These are phyloP conservation scores for Tolypocladium tropicale DNA, from an alignment of 2,329 filamentous ascomycete species.

Conservation along the genomic window DNA sequence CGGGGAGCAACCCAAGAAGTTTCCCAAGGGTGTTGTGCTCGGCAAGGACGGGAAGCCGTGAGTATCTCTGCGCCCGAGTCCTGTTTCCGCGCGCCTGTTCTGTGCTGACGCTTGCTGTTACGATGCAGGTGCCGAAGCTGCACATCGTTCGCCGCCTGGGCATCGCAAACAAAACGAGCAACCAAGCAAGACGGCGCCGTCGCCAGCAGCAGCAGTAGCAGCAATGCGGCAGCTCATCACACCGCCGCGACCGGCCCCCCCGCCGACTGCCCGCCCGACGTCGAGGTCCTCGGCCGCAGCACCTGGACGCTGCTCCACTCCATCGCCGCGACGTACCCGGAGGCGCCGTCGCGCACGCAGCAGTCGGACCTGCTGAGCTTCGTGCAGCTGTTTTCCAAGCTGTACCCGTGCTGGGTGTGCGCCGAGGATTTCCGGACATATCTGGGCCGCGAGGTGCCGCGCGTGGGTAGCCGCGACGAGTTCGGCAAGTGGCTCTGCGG, in stretches of 20 bases:
- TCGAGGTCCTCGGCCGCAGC: conserved; percentile 74
- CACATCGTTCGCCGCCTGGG: conserved; percentile 20
- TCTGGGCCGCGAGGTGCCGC: conserved; percentile 62
- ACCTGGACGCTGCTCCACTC: conserved; percentile 93
- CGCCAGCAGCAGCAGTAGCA: conserved; percentile 6
- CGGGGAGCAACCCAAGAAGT: conserved; percentile 34
- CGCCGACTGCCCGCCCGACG: conserved; percentile 78
- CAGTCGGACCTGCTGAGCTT: conserved; percentile 72
- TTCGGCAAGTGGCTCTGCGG: conserved; percentile 78
- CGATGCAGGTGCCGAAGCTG: conserved; percentile 21
- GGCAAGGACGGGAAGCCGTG: conserved; percentile 80
- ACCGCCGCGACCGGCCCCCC: conserved; percentile 28
- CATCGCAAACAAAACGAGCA: conserved; percentile 17
- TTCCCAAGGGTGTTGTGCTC: conserved; percentile 63
- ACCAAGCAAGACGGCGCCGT: conserved; percentile 5
- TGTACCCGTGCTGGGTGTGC: conserved; percentile 95
- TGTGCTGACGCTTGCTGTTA: neutral
- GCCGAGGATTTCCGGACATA: conserved; percentile 84
- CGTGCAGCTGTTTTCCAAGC: conserved; percentile 66
- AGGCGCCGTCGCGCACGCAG: conserved; percentile 52
- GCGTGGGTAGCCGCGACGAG: conserved; percentile 48
- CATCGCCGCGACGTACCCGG: conserved; percentile 80
- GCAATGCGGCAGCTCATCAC: conserved; percentile 14
- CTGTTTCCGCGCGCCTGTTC: neutral
- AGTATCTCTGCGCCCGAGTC: conserved; percentile 20